Evolutionary conservation across 2,329 filamentous ascomycete species (phyloP), one percentile per base, ranked within the genome.

Genomic region (Stachybotrys echinatus): DNA sequence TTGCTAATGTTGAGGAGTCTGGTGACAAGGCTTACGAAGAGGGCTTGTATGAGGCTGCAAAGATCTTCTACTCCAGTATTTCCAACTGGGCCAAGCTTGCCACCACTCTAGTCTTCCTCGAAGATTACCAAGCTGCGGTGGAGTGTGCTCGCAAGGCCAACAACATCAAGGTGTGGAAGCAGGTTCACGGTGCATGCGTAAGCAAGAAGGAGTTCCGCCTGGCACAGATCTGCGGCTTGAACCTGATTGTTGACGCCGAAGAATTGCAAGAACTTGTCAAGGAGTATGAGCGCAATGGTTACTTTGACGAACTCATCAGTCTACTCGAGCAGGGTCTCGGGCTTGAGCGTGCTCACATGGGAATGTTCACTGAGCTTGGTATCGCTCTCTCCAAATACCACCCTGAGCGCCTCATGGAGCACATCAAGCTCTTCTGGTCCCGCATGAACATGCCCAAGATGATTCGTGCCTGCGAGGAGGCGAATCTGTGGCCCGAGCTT

Each of bases 61-160:
- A 99, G 83, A 97, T 99, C 65, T 99, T 97, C 81, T 99, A 85
- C 76, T 90, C 84, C 50, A 97, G 89, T 74, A 95, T 99, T 67
- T 99, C 94, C 49, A 99, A 99, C 81, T 99, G 94, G 94, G 92
- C 92, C 50, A 99, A 99, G 78, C 85, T 99, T 61, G 92, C 94
- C 14, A 97, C 94, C 12, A 99, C 94, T 12, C 82, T 97, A 53
- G 94, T 99, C n/a, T 91, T 97, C 69, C 84, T 99, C 6, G 88
- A 86, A 57, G 94, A 99, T 60, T 97, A 99, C 75, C 95, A 99
- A 72, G 90, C 90, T 60, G 94, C 94, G 43, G 94, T 99, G 40
- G 94, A 99, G 69, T 96, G 91, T 64, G 94, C 95, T 22, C 89
- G 94, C 68, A 97, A 99, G 75, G 94, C 94, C 61, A 99, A 97